phyloP scores from a whole-genome alignment of 2,329 filamentous ascomycete genomes.

The Cladophialophora carrionii region DNA sequence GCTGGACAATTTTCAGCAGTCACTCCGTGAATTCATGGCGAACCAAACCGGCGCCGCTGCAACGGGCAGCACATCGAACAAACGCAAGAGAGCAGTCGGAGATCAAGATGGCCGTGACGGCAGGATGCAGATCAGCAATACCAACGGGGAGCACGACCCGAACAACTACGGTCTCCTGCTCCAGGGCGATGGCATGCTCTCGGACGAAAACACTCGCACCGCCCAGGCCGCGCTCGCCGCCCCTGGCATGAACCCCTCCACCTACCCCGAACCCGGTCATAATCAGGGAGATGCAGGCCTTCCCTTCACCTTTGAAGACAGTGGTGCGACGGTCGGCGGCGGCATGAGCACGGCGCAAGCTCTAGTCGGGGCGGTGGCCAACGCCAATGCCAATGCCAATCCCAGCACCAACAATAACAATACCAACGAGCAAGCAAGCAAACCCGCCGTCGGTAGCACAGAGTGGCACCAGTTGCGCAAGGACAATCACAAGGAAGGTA shows the following conservation, averaged over 20 bases:
- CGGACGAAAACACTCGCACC: conserved; percentile 49
- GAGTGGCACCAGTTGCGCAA: conserved; percentile 98
- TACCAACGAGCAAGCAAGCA: conserved; percentile 52
- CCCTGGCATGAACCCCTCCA: conserved; percentile 47
- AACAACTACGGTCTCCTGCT: conserved; percentile 53
- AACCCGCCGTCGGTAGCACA: conserved; percentile 90
- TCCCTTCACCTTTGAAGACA: conserved; percentile 28
- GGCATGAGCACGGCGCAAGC: conserved; percentile 38
- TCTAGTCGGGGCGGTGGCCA: conserved; percentile 45
- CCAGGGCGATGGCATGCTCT: conserved; percentile 53
- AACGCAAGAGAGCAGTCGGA: conserved; percentile 36
- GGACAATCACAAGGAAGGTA: conserved; percentile 98
- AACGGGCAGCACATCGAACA: conserved; percentile 31
- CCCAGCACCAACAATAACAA: background rate
- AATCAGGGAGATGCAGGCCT: conserved; percentile 43
- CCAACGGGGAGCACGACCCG: conserved; percentile 40
- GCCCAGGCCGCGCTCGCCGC: conserved; percentile 53
- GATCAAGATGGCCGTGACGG: conserved; percentile 34
- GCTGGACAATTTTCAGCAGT: conserved; percentile 1
- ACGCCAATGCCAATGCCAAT: background rate
- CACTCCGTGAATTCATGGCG: conserved; percentile 17
- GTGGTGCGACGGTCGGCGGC: conserved; percentile 38
- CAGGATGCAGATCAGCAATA: conserved; percentile 32
- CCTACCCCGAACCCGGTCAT: conserved; percentile 48
- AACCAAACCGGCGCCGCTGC: conserved; percentile 12